Evolutionary conservation across 768 basidiomycete species (phyloP), one percentile per base, ranked within the genome.

Genomic region (Austroboletus eburneus): DNA sequence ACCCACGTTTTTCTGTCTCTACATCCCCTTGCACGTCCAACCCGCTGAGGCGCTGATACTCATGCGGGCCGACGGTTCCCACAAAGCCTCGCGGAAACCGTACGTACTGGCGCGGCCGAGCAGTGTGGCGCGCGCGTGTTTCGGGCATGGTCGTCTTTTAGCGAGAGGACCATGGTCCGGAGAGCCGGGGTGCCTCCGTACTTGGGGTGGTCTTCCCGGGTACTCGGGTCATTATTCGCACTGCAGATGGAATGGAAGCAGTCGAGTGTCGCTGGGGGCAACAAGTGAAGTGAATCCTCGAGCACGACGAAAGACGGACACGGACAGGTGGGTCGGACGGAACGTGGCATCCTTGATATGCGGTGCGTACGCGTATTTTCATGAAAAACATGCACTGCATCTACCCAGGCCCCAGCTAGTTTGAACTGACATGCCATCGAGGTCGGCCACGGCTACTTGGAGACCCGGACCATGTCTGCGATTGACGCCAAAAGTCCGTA

Each of bases 301-400:
- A n/a, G n/a, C n/a, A n/a, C n/a, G n/a, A n/a, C 27, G 27, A 27
- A 6, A 27, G 7, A 27, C 27, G 27, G 27, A 12, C 12, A 27
- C 27, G 12, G 27, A 6, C 27, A 27, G n/a, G n/a, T n/a, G n/a
- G n/a, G 7, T 27, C 27, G 27, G 27, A 27, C 27, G 27, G 27
- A 27, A 12, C 27, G 12, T 5, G 27, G 27, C 27, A 27, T 5
- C 27, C 5, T 27, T 12, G 27, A 12, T 42, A 44, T 49, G 60
- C 61, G 57, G 49, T 61, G 56, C 54, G 61, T 60, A 48, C 49
- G 56, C 48, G 16, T 37, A 49, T 40, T 45, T 17, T 23, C 42
- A 38, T 43, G 32, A 39, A 37, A 54, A 39, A 34, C 29, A 46
- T 40, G 53, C 61, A 62, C 46, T 36, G 60, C 52, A 61, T 52